These are phyloP conservation scores for Adansonia grandidieri DNA, from an alignment of 441 rosid species.

Conservation along the genomic window DNA sequence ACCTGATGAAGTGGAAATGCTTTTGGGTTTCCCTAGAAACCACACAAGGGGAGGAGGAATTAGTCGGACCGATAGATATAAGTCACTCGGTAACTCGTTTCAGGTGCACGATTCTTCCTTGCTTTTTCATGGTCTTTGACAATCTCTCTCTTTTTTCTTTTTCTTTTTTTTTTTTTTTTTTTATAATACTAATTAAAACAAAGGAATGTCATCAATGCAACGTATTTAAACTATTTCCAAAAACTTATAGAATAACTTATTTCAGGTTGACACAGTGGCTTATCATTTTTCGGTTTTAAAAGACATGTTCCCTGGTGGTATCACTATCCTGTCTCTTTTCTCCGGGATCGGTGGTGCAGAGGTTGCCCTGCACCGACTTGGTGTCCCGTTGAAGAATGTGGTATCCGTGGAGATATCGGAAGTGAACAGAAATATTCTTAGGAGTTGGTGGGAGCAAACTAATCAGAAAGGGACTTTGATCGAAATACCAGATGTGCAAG, in stretches of 20 bases:
- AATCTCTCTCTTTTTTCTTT: not conserved
- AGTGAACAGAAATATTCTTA: slow-evolving; percentile 57
- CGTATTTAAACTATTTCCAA: slow-evolving; percentile 7
- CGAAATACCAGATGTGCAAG: slow-evolving; percentile 56
- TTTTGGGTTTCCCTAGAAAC: slow-evolving; percentile 83
- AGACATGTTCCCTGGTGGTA: slow-evolving; percentile 63
- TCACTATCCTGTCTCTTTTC: slow-evolving; percentile 82
- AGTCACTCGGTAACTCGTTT: slow-evolving; percentile 90
- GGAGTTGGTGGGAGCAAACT: slow-evolving; percentile 89
- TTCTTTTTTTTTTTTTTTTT: not conserved
- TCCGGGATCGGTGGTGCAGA: slow-evolving; percentile 98
- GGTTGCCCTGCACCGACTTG: slow-evolving; percentile 82
- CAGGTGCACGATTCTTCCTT: slow-evolving; percentile 49
- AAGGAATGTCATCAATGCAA: slow-evolving; percentile 8
- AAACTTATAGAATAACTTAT: slow-evolving; percentile 11
- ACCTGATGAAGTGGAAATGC: slow-evolving; percentile 86
- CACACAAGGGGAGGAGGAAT: slow-evolving; percentile 94
- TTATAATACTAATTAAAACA: not conserved
- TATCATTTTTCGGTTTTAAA: slow-evolving; percentile 81
- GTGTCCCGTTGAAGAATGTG: slow-evolving; percentile 63
- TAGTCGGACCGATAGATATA: slow-evolving; percentile 75
- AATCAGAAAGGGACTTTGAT: slow-evolving; percentile 68
- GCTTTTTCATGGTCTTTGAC: not conserved
- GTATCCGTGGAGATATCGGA: slow-evolving; percentile 79
- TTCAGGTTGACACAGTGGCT: slow-evolving; percentile 91